Evolutionary conservation across 1,139 yeast species (phyloP), one percentile per base, ranked within the genome.

Genomic region (Suhomyces terraborum): DNA sequence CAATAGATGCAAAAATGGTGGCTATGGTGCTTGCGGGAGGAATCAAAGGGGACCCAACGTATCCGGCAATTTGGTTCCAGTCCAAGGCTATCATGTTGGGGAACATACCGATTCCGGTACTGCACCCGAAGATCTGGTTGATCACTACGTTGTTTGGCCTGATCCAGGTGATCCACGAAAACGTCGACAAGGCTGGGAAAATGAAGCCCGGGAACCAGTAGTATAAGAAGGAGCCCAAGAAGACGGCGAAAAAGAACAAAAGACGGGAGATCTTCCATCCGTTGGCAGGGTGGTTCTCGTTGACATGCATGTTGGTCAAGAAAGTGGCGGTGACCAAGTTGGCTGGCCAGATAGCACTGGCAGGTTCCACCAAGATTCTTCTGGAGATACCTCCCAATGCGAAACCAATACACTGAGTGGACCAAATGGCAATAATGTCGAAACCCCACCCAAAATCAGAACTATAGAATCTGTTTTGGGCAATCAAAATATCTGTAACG

Each of bases 311-410:
- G 52, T 80, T 79, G 42, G 84, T 79, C 53, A 81, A 68, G 49
- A 74, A 70, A 13, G 76, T 67, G 36, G 67, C 50, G 16, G 73
- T 62, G 37, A 70, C 75, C 62, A 60, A 79, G 64, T 52, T 81
- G n/a, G 77, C 62, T 1, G 91, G 91, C 89, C 89, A 84, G 38
- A 82, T 73, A 63, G 82, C 79, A 9, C 79, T 66, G 4, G 83
- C 73, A 2, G 88, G 84, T 45, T 77, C 77, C 14, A 82, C 83
- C 50, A 83, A 67, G 20, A 80, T 69, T 51, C 77, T 69, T 54
- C 80, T 66, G 34, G 74, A 71, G 44, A 79, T 47, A 33, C 89
- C 89, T 27, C 86, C 86, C 42, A 81, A 60, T n/a, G 84, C 80
- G 49, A 80, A 79, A 8, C 88, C 88, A 38, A 82, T 69, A 52